Conservation (phyloP, 2,329 filamentous ascomycete genomes). For the Xylaria sp. region DNA sequence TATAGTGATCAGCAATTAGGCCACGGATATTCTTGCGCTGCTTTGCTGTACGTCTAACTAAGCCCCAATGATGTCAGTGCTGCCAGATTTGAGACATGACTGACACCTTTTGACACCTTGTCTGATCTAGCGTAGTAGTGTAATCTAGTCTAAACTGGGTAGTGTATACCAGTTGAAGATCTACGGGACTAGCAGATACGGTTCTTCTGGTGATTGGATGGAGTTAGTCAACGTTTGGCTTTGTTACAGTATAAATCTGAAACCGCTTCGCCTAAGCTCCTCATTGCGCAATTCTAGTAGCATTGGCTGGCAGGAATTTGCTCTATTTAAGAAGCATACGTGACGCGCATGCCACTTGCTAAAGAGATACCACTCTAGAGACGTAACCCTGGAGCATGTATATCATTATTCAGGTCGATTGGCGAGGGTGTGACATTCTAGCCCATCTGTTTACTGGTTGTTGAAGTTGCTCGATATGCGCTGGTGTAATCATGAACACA, state of each 20-base stretch:
- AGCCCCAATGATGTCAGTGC: constrained; percentile 26
- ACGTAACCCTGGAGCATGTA: neutral
- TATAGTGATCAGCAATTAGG: constrained; percentile 1
- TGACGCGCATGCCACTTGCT: neutral
- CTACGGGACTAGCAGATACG: constrained; percentile 1
- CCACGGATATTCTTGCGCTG: neutral
- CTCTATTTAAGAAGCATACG: constrained; percentile 9
- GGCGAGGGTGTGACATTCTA: neutral
- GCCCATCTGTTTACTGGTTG: neutral
- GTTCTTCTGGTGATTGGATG: neutral
- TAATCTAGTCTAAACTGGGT: neutral
- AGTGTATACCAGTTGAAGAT: neutral
- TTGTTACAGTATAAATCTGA: constrained; percentile 21
- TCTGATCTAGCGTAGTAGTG: neutral
- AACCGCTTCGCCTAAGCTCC: constrained; percentile 3
- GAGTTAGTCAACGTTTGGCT: neutral
- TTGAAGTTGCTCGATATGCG: neutral
- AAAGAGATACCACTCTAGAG: neutral
- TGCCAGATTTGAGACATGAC: neutral
- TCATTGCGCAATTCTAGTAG: neutral
- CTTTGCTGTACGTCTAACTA: constrained; percentile 4
- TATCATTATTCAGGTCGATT: neutral
- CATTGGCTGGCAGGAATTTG: constrained; percentile 7
- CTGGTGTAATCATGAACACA: neutral
- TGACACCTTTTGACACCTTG: neutral